Evolutionary conservation across 2,329 filamentous ascomycete species (phyloP).

Genomic region (Exophiala spinifera): DNA sequence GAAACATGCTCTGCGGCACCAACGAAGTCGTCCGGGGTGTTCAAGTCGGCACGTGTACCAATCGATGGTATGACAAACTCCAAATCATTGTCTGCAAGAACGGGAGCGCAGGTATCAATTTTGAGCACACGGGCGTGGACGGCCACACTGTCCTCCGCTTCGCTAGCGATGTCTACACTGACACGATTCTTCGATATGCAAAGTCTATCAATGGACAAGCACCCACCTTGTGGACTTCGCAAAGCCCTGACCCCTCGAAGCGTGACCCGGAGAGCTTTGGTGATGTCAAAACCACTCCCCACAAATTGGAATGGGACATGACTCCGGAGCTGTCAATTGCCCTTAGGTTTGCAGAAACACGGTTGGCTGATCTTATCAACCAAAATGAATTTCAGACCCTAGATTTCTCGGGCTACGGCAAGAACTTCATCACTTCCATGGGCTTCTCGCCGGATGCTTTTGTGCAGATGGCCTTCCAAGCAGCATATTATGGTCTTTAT

Average conservation of each 20-base stretch:
- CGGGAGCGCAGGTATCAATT: conserved; percentile 97
- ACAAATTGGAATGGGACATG: conserved; percentile 98
- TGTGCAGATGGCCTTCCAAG: conserved; percentile 98
- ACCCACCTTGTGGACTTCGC: conserved; percentile 85
- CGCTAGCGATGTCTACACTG: conserved; percentile 93
- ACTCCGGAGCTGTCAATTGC: conserved; percentile 85
- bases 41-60: conserved; percentile 95
- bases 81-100: conserved; percentile 99
- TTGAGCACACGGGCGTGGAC: conserved; percentile 96
- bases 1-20: conserved; percentile 97
- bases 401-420: conserved; percentile 85
- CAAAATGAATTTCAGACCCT: conserved; percentile 95
- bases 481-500: conserved; percentile 95
- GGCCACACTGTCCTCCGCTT: conserved; percentile 96
- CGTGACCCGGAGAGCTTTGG: conserved; percentile 88
- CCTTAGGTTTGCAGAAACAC: conserved; percentile 89
- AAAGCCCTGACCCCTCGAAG: conserved; percentile 87
- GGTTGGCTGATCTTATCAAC: conserved; percentile 87
- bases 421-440: conserved; percentile 96
- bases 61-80: conserved; percentile 98
- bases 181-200: conserved; percentile 94
- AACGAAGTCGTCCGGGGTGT: conserved; percentile 88
- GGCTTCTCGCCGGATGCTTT: conserved; percentile 97
- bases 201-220: conserved; percentile 92
- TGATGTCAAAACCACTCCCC: conserved; percentile 87